Percentiles rank a stretch among this genome's conserved stretches.
phyloP scores from a whole-genome alignment of 306 rosid genomes.

The Corylus avellana region DNA sequence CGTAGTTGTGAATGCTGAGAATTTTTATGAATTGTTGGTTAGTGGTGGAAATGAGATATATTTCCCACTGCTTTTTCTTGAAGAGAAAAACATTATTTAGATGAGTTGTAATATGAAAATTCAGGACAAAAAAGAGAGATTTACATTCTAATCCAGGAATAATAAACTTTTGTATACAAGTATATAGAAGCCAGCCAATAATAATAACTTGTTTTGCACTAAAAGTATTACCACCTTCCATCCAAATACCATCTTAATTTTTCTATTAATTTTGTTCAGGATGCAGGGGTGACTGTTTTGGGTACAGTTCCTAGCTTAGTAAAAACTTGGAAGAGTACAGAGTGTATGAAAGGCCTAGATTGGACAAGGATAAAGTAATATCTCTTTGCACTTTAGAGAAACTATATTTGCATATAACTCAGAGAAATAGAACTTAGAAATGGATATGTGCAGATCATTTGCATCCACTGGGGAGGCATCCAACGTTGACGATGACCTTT shows the following conservation, averaged over 20 bases:
- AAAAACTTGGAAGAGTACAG: slow-evolving; percentile 77
- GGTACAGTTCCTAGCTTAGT: slow-evolving; percentile 96
- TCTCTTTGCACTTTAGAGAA: slow-evolving; percentile 9
- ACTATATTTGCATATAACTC: background rate
- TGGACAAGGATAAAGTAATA: slow-evolving; percentile 86
- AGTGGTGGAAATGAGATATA: too few relatives aligned
- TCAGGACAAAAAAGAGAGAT: background rate
- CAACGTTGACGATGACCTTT: slow-evolving; percentile 81
- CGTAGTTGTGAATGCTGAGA: background rate
- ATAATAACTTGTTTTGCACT: background rate
- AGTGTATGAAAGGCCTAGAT: slow-evolving; percentile 71
- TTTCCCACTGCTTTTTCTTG: background rate
- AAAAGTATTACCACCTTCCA: background rate
- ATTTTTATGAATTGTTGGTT: background rate
- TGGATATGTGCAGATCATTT: slow-evolving; percentile 52
- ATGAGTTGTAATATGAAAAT: background rate
- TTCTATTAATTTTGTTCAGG: slow-evolving; percentile 47
- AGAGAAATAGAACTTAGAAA: slow-evolving; percentile 17
- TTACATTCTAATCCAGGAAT: background rate
- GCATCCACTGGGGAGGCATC: slow-evolving; percentile 74
- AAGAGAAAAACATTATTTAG: background rate
- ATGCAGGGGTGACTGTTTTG: slow-evolving; percentile 81
- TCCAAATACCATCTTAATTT: slow-evolving; percentile 7
- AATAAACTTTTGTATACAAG: background rate
- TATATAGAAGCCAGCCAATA: background rate